Base-by-base conservation (phyloP, 1,139 yeast genomes). In the Lipomyces yarrowii region DNA sequence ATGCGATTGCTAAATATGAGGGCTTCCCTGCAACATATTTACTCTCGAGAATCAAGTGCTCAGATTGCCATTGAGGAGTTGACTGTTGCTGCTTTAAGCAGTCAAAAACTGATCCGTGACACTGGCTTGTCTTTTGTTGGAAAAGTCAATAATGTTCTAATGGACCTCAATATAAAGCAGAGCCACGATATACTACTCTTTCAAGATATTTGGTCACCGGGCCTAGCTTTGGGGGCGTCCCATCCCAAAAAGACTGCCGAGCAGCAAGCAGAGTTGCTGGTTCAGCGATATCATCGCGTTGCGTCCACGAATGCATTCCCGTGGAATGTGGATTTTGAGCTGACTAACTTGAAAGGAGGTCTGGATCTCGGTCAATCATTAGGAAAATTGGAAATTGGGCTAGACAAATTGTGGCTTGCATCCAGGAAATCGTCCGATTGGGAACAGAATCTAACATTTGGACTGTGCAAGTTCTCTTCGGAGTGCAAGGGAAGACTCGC, bases 31-130 rank as follows among this genome's bases (percentile, higher is more conserved):
- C 97, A 92, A 73, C 99, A 94, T 76, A 86, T 91, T 21, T 94
- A 91, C 74, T 93, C 98, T 0, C 84, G 97, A 69, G 97, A 91
- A 71, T 85, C 89, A 0, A 91, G 97, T 81, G 96, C 96, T 0
- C 87, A 90, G 15, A 77, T 91, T 18, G 78, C 80, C 2, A 72
- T 75, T 56, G 75, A 76, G 60, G 72, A 73, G 42, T 67, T 72
- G 46, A 66, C 69, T 10, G 61, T 68, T 3, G 66, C 72, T 26
- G 62, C 64, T 21, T 30, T 65, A 23, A 35, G 59, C 8, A 55
- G 56, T 33, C 51, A 52, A 57, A 61, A 57, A 26, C 21, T 57
- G 68, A 70, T 52, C 63, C 65, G 59, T 15, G 39, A 37, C 4
- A 35, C 69, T 67, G 42, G 70, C 67, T 1, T 68, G 72, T 32